Percentiles rank a stretch among this genome's conserved stretches.
These are phyloP conservation scores for Penicillium concentricum DNA, from an alignment of 2,329 filamentous ascomycete genomes.

Conservation along the genomic window DNA sequence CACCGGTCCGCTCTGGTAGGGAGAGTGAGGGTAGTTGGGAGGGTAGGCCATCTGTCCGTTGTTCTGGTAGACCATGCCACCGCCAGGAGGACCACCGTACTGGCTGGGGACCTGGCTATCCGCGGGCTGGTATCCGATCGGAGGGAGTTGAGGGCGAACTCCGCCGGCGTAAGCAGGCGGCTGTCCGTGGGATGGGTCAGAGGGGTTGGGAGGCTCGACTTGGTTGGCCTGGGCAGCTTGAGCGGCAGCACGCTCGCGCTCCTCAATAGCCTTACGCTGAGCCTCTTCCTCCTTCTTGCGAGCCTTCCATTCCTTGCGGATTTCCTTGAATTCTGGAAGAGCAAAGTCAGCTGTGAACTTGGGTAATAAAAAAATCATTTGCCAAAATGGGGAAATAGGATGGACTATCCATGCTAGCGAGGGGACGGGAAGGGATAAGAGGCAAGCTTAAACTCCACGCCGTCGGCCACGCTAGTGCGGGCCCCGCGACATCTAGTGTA, in stretches of 20 bases:
- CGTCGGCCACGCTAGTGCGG: slow-evolving; percentile 53
- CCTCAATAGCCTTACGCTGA: slow-evolving; percentile 84
- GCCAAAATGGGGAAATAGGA: not conserved
- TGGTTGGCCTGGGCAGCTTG: slow-evolving; percentile 45
- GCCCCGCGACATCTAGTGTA: slow-evolving; percentile 52
- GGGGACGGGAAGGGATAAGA: slow-evolving; percentile 20
- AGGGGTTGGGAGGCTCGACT: slow-evolving; percentile 48
- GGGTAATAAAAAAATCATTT: not conserved
- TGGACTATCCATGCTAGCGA: not conserved
- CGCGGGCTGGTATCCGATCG: slow-evolving; percentile 68
- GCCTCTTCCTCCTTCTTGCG: slow-evolving; percentile 99
- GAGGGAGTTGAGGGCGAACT: slow-evolving; percentile 67
- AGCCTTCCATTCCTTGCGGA: slow-evolving; percentile 98
- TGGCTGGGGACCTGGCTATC: slow-evolving; percentile 57
- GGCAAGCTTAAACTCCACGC: slow-evolving; percentile 47
- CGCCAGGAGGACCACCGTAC: slow-evolving; percentile 60
- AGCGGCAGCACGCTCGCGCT: slow-evolving; percentile 68
- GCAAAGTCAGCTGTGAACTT: slow-evolving; percentile 21
- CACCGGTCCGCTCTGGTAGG: slow-evolving; percentile 52
- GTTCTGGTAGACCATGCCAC: slow-evolving; percentile 49
- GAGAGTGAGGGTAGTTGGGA: slow-evolving; percentile 51
- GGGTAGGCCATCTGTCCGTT: slow-evolving; percentile 51
- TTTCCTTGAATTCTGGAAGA: slow-evolving; percentile 89
- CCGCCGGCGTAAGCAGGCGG: slow-evolving; percentile 48
- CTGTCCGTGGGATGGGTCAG: slow-evolving; percentile 49